phyloP scores from a whole-genome alignment of 2,329 filamentous ascomycete genomes.

The Aspergillus japonicus region DNA sequence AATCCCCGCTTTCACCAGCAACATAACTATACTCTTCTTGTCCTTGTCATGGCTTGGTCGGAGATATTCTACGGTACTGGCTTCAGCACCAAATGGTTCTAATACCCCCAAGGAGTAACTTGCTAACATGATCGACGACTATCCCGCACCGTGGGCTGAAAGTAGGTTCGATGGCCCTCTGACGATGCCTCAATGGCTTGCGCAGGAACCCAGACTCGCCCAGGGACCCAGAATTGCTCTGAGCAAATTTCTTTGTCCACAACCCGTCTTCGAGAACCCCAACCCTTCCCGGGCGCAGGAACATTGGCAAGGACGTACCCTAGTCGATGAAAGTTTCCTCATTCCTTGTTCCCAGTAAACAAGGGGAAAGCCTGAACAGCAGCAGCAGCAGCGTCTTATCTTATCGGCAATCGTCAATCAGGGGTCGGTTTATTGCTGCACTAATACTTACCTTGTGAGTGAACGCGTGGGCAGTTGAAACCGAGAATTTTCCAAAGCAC shows the following conservation, averaged over 20 bases:
- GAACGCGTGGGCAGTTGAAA: background rate
- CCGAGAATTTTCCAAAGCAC: background rate
- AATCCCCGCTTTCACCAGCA: background rate
- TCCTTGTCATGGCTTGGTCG: background rate
- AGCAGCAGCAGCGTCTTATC: background rate
- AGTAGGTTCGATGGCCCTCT: constrained; percentile 12
- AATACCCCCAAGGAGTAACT: background rate
- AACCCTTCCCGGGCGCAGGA: constrained; percentile 2
- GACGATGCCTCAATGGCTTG: constrained; percentile 15
- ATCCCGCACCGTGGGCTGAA: constrained; percentile 3
- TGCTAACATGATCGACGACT: constrained; percentile 18
- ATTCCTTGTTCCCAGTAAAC: constrained; percentile 2
- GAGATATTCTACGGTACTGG: background rate
- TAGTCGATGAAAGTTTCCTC: constrained; percentile 8
- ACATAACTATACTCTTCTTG: background rate
- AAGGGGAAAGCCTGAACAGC: background rate
- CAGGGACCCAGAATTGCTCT: background rate
- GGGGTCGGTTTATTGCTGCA: background rate
- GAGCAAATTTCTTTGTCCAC: constrained; percentile 14
- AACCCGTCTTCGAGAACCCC: background rate
- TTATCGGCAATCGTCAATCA: background rate
- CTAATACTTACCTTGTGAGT: background rate
- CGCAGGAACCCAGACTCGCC: constrained; percentile 25
- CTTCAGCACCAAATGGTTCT: background rate
- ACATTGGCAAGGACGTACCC: constrained; percentile 5